Conservation (phyloP, 805 yeast species). For the Wickerhamiella siamensis region DNA sequence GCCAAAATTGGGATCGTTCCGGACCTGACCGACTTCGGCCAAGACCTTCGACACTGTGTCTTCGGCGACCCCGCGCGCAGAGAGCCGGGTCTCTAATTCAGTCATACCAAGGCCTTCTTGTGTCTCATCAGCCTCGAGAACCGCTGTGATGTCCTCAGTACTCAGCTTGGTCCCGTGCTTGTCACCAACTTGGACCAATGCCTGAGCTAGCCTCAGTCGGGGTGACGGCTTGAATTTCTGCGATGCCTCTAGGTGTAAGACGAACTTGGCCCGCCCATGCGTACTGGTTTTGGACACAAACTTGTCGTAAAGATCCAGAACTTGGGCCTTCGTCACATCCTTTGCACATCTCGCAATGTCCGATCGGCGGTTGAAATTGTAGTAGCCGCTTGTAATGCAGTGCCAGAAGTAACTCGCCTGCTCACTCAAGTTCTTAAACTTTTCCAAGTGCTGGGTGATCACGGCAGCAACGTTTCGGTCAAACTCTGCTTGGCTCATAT, state of each 20-base stretch:
- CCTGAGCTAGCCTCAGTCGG: conserved; percentile 15
- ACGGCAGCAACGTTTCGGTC: conserved; percentile 56
- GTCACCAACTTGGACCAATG: conserved; percentile 20
- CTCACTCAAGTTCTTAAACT: conserved; percentile 63
- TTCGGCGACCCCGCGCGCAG: background rate
- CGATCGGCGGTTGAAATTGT: conserved; percentile 51
- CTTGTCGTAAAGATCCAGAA: conserved; percentile 39
- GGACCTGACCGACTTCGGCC: background rate
- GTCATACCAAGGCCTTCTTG: background rate
- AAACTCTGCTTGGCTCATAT: conserved; percentile 51
- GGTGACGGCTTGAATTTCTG: conserved; percentile 6
- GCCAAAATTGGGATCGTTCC: too few relatives aligned
- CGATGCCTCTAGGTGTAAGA: conserved; percentile 53
- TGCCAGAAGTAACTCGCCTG: conserved; percentile 56
- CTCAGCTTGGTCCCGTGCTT: conserved; percentile 16
- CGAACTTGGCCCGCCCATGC: conserved; percentile 29
- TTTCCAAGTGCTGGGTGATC: conserved; percentile 48
- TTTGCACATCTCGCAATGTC: conserved; percentile 44
- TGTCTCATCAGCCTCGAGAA: background rate
- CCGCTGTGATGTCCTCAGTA: conserved; percentile 10
- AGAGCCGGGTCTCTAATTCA: background rate
- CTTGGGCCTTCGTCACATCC: conserved; percentile 39
- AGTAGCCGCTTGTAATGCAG: conserved; percentile 59
- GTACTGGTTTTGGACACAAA: conserved; percentile 29
- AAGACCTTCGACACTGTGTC: background rate